Conservation (phyloP, 495 filamentous ascomycete genomes). For the Penicillium bovifimosum region DNA sequence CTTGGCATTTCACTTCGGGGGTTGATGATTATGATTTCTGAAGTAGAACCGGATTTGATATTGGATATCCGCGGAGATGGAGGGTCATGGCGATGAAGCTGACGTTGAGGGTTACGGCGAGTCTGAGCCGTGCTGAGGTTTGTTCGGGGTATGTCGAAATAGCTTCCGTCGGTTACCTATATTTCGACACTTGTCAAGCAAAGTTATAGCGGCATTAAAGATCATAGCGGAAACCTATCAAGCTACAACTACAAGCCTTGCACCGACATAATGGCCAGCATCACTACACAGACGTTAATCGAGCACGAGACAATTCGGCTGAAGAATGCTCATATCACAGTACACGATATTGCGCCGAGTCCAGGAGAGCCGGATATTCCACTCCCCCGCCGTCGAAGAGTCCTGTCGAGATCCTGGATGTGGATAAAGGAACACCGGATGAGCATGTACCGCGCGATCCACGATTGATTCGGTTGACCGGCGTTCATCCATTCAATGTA, state of each 20-base stretch:
- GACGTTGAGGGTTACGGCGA: no score
- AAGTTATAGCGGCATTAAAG: no score
- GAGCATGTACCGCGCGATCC: conserved; percentile 81
- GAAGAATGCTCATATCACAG: conserved; percentile 25
- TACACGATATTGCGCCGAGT: conserved; percentile 22
- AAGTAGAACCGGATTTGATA: not conserved
- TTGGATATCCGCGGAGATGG: conserved; percentile 2
- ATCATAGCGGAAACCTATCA: not conserved
- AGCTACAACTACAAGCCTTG: not conserved
- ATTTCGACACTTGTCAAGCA: no score
- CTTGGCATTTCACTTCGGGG: not conserved
- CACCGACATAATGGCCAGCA: conserved; percentile 23
- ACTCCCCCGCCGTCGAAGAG: conserved; percentile 64
- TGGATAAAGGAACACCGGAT: conserved; percentile 82
- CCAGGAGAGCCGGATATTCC: conserved; percentile 46
- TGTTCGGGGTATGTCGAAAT: no score
- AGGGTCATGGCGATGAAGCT: not conserved
- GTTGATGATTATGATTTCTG: not conserved
- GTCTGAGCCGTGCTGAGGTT: no score
- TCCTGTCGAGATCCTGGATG: conserved; percentile 59
- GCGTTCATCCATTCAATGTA: conserved; percentile 90
- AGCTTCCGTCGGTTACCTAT: no score
- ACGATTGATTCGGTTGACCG: conserved; percentile 81
- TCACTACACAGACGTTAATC: conserved; percentile 21
- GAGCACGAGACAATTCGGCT: conserved; percentile 10